Base-by-base conservation (phyloP, 257 asterid species). In the Nicotiana sylvestris region DNA sequence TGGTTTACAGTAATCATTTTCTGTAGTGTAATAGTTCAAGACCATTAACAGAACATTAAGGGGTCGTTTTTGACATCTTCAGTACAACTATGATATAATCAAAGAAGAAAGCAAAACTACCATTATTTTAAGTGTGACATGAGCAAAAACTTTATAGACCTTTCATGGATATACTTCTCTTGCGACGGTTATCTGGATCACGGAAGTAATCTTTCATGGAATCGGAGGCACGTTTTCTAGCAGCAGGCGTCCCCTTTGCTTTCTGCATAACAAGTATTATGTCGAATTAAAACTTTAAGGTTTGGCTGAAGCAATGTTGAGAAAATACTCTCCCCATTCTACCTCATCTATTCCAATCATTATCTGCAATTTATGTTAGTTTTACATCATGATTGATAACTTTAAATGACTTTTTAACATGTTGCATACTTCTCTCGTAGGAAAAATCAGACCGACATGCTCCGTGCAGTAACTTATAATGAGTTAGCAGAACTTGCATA, bases 221-320 rank as follows among this genome's bases (percentile, higher is more conserved):
- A 84, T 96, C 98, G 9, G 99, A 96, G 67, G 98, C 97, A 65
- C 30, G 97, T 82, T 87, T 96, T 87, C 98, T 90, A 4, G 99
- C 98, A 77, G 90, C 91, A 76, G 91, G 90, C 46, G 98, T 90
- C 49, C 98, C 98, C 88, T 90, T 92, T 9, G 92, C 84, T 90
- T 89, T 94, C 99, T 94, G 88, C 49, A 76, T 10, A 77, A 65
- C 65, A 2, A 51, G 46, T 51, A 29, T 76, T 64, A 76, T 29
- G 27, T 33, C 53, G 33, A 33, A 67, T 33, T 17, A 67, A 15
- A 33, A 13, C 13, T 7, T 33, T 33, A 6, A 13, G 51, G 6
- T 33, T 66, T 3, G 25, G 43, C 25, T 66, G 72, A 66, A 66
- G 72, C 12, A 15, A 66, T 30, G 25, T 32, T 15, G 72, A 65